phyloP scores from a whole-genome alignment of 352 stramenopile species.

The Pythium aquatile region DNA sequence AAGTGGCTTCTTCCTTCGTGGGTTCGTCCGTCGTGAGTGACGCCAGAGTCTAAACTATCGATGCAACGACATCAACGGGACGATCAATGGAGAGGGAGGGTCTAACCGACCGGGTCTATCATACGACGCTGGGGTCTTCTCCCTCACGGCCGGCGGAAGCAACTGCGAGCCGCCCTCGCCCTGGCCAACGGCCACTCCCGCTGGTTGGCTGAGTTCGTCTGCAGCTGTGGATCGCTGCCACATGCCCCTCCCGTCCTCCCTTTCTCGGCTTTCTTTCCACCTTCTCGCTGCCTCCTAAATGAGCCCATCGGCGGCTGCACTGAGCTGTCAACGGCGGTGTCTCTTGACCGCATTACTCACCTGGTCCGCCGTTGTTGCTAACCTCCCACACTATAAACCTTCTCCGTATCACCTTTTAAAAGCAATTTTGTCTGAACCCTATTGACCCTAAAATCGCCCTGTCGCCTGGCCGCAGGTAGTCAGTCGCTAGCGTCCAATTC shows the following conservation, averaged over 20 bases:
- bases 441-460: neutral
- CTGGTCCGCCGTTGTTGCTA: slow-evolving; percentile 8
- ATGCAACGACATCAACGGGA: slow-evolving; percentile 12
- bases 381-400: slow-evolving; percentile 2
- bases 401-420: neutral
- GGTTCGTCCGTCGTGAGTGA: slow-evolving; percentile 4
- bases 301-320: slow-evolving; percentile 2
- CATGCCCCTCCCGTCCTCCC: neutral
- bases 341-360: slow-evolving; percentile 25
- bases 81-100: neutral
- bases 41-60: neutral
- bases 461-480: slow-evolving; percentile 17
- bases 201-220: neutral
- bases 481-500: slow-evolving; percentile 14
- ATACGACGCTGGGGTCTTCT: neutral
- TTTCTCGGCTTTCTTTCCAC: slow-evolving; percentile 1
- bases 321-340: slow-evolving; percentile 13
- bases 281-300: neutral
- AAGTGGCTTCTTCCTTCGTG: neutral
- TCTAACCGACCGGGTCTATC: neutral
- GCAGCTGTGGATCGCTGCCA: neutral
- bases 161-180: no score
- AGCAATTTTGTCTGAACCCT: no score
- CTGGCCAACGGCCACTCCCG: no score
- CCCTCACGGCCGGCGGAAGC: no score